Base-by-base conservation (phyloP, 176 grass and related monocot genomes). In the Rhynchospora breviuscula region DNA sequence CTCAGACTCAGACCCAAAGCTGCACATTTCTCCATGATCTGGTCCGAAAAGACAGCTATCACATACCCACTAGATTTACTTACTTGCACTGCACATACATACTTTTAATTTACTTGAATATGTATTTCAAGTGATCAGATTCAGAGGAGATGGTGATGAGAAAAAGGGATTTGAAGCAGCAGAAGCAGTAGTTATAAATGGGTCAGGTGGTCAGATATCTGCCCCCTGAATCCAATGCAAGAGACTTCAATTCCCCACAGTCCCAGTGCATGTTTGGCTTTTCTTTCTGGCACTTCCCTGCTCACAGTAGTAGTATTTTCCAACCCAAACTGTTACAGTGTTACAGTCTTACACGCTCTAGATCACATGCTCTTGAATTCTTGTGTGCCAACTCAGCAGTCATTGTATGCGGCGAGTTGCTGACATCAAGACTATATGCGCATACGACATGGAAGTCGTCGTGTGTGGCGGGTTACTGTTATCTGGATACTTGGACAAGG, bases 21-120 rank as follows among this genome's bases (percentile, higher is more conserved):
- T 82, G 61, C 79, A 64, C 58, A 82, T 31, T 18, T 48, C 59
- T 82, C 79, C 62, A 75, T 78, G 49, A 64, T 82, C 80, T 82
- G 80, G 61, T 67, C 60, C 6, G 35, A 82, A 25, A 31, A 25
- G 58, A 82, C 80, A 81, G 35, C 35, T 64, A 81, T 62, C 33
- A 64, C 33, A 21, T 4, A 63, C 1, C 12, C 59, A 29, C 65
- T n/a, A 43, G 17, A 19, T 52, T 10, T 52, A 57, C 54, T 3
- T 29, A 65, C 23, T 26, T 59, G 35, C 35, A 40, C 35, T 40
- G 35, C 35, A 40, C 35, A 40, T 40, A 40, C 35, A 40, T 40
- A 40, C 35, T 40, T 40, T 40, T 40, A 40, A 40, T 40, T 40
- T 2, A 40, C 35, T 40, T 40, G 35, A 40, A 40, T 44, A 17